These are phyloP conservation scores for Beauveria pseudobassiana DNA, from an alignment of 2,329 filamentous ascomycete genomes.

Conservation along the genomic window DNA sequence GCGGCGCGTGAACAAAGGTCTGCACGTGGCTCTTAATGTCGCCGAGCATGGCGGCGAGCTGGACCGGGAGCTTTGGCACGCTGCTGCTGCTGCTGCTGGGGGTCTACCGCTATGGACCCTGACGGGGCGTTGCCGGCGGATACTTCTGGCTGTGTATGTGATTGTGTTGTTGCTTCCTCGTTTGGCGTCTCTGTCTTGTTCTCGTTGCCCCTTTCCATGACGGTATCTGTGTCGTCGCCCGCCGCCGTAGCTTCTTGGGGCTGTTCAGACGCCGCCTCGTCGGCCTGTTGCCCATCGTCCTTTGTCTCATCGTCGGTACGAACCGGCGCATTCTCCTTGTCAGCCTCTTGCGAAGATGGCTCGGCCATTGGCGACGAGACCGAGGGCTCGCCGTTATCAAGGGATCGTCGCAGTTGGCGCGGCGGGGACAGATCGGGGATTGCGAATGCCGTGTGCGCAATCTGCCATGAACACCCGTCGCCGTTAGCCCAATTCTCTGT, in stretches of 20 bases:
- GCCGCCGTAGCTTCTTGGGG: not conserved
- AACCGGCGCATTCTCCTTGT: slow-evolving; percentile 61
- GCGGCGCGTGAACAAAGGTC: slow-evolving; percentile 67
- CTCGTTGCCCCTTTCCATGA: not conserved
- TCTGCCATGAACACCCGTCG: slow-evolving; percentile 39
- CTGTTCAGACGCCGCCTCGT: not conserved
- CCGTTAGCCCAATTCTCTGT: slow-evolving; percentile 8
- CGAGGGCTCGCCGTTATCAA: slow-evolving; percentile 22
- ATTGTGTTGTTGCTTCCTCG: not conserved
- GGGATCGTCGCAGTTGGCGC: slow-evolving; percentile 27
- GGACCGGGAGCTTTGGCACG: slow-evolving; percentile 46
- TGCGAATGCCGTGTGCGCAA: slow-evolving; percentile 67
- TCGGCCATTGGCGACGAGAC: slow-evolving; percentile 37
- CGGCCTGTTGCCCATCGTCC: not conserved
- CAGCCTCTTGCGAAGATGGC: slow-evolving; percentile 46
- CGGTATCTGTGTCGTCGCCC: slow-evolving; percentile 16
- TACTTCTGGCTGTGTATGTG: not conserved
- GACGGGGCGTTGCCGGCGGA: not conserved
- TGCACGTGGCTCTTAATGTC: slow-evolving; percentile 56
- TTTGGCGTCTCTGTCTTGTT: not conserved
- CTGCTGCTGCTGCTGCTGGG: slow-evolving; percentile 23
- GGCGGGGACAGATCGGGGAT: slow-evolving; percentile 52
- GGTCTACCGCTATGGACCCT: slow-evolving; percentile 17
- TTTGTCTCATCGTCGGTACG: slow-evolving; percentile 22
- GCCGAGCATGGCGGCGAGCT: slow-evolving; percentile 53